phyloP scores from a whole-genome alignment of 768 basidiomycete species.

The Roridomyces roridus region DNA sequence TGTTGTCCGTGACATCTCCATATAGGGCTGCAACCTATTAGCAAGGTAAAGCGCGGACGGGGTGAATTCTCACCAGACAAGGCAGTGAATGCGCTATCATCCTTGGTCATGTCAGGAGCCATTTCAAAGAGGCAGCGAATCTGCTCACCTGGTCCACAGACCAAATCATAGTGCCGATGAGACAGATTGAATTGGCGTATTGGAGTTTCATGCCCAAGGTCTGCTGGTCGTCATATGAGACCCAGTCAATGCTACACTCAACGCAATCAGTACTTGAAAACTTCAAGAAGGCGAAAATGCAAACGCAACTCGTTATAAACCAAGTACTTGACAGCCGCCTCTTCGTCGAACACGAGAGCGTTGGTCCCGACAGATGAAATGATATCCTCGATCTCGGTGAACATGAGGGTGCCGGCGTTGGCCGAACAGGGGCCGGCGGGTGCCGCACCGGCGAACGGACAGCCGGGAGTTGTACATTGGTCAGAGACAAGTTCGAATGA shows the following conservation, averaged over 20 bases:
- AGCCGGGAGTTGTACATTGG: not conserved
- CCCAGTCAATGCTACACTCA: too few relatives aligned
- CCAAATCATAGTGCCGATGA: conserved; percentile 8
- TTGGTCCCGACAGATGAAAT: not conserved
- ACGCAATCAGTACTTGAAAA: too few relatives aligned
- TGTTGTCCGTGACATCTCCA: not conserved
- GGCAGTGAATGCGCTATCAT: not conserved
- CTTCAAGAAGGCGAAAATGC: too few relatives aligned
- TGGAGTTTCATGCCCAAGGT: conserved; percentile 1
- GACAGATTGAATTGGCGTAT: not conserved
- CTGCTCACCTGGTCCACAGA: conserved; percentile 4
- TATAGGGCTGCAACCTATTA: not conserved
- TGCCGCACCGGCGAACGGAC: not conserved
- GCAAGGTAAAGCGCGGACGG: not conserved
- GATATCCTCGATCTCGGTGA: not conserved
- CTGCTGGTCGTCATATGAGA: not conserved
- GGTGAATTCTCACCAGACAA: not conserved
- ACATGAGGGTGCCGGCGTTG: not conserved
- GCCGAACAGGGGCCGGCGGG: not conserved
- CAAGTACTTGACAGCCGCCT: conserved; percentile 1
- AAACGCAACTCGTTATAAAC: conserved; percentile 1
- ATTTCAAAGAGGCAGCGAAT: not conserved
- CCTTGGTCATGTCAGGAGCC: not conserved
- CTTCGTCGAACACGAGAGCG: not conserved
- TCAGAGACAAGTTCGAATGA: not conserved